Evolutionary conservation across 129 eudicot genomes (phyloP), one percentile per base, ranked within the genome.

Genomic region (Erigeron canadensis): DNA sequence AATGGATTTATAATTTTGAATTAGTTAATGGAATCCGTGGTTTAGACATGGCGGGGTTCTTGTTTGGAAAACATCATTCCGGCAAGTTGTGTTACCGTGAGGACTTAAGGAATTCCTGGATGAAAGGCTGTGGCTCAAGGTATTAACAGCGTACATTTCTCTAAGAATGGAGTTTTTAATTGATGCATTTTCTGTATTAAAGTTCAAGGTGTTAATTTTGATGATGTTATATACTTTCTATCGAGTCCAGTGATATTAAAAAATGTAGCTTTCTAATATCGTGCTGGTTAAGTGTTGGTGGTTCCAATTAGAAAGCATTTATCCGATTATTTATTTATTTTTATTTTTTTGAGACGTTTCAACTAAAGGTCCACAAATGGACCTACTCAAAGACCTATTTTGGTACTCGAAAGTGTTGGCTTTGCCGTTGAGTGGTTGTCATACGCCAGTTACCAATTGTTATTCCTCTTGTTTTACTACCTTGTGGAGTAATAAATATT

Each of bases 91-190:
- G 34, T 17, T 43, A 2, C 44, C 18, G 56, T 40, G 12, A 19
- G 39, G 65, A 34, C 65, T 60, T 37, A 4, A 23, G 39, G 51
- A 67, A 5, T 3, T 21, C 21, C 44, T 67, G 6, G 34, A 34
- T 50, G 47, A 34, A 55, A 38, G 42, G 55, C 8, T 71, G 75
- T 71, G 57, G 43, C 18, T 51, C 22, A 10, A 51, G 68, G 10
- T 71, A 57, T 8, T 71, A 44, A 46, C 61, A 61, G 48, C 37
- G 77, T 60, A 73, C 77, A 61, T 46, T 74, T 74, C 63, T 51
- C 4, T 40, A 40, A 51, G 78, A 65, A 63, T 19, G 51, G 78
- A 15, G 51, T 37, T 60, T 13, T 70, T 70, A 0, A 11, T 22
- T 19, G 34, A 19, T 53, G 11, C 38, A 10, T 7, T 67, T 22